A percentile compares a stretch with the other conserved stretches of the same genome.
Conservation (phyloP, 1,284 basidiomycete species). For the Clitocybe nebularis region DNA sequence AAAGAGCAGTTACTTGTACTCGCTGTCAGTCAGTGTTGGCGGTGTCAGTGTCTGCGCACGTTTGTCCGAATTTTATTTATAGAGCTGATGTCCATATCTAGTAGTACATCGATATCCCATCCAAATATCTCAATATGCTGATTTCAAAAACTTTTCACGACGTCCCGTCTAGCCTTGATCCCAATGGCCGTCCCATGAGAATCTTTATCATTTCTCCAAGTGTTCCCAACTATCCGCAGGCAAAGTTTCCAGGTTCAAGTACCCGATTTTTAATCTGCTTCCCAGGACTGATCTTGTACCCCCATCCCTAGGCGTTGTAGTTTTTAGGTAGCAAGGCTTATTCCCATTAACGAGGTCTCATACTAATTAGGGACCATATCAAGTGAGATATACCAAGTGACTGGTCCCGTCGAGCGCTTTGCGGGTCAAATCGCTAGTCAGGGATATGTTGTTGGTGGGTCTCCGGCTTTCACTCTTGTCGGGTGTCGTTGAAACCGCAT, state of each 20-base stretch:
- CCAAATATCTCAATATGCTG: conserved; percentile 50
- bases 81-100: neutral
- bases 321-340: conserved; percentile 59
- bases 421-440: conserved; percentile 91
- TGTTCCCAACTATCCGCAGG: conserved; percentile 70
- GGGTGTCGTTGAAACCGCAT: neutral
- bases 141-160: conserved; percentile 78
- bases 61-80: conserved; percentile 7
- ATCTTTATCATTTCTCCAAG: conserved; percentile 75
- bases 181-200: conserved; percentile 64
- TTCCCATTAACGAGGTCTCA: neutral
- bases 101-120: neutral
- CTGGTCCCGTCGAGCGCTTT: conserved; percentile 84
- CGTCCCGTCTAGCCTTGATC: conserved; percentile 63
- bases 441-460: conserved; percentile 72
- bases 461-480: neutral
- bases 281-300: conserved; percentile 4
- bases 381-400: conserved; percentile 85
- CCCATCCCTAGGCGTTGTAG: conserved; percentile 63
- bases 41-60: too few species aligned
- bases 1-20: too few species aligned
- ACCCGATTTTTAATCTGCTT: neutral
- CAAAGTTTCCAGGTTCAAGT: conserved; percentile 70
- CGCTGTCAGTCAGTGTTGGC: too few species aligned
- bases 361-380: conserved; percentile 2